These are phyloP conservation scores for Nicotiana rustica DNA, from an alignment of 305 asterid genomes.

Conservation along the genomic window DNA sequence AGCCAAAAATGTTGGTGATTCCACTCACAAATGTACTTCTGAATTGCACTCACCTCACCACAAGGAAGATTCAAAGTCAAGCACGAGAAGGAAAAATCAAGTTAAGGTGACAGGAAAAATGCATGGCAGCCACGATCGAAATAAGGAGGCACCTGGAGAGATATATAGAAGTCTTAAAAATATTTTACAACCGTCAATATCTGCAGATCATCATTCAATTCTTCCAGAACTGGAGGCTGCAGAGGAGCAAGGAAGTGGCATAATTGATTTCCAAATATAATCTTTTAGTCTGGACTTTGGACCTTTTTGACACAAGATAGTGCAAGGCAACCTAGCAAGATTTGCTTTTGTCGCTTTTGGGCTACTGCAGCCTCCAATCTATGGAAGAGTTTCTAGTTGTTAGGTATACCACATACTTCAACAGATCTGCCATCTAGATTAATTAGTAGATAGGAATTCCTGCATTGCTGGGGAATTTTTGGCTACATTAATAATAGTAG, in stretches of 20 bases:
- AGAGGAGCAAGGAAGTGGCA: slow-evolving; percentile 57
- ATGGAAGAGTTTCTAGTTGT: background rate
- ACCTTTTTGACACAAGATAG: slow-evolving; percentile 27
- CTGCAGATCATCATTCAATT: slow-evolving; percentile 42
- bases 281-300: slow-evolving; percentile 6
- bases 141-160: slow-evolving; percentile 48
- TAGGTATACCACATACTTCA: slow-evolving; percentile 2
- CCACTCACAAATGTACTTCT: slow-evolving; percentile 33
- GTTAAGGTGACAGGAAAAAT: slow-evolving; percentile 36
- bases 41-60: slow-evolving; percentile 41
- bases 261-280: slow-evolving; percentile 69
- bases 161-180: slow-evolving; percentile 42
- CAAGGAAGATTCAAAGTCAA: slow-evolving; percentile 40
- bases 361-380: background rate
- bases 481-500: background rate
- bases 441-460: slow-evolving; percentile 16
- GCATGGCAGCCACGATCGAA: slow-evolving; percentile 32
- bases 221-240: slow-evolving; percentile 64
- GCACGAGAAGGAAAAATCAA: slow-evolving; percentile 36
- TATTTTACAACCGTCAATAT: slow-evolving; percentile 41
- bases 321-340: background rate
- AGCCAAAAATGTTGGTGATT: slow-evolving; percentile 16
- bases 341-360: background rate
- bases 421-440: slow-evolving; percentile 20
- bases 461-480: background rate